These are phyloP conservation scores for Rostrohypoxylon terebratum DNA, from an alignment of 495 filamentous ascomycete species.

Conservation along the genomic window DNA sequence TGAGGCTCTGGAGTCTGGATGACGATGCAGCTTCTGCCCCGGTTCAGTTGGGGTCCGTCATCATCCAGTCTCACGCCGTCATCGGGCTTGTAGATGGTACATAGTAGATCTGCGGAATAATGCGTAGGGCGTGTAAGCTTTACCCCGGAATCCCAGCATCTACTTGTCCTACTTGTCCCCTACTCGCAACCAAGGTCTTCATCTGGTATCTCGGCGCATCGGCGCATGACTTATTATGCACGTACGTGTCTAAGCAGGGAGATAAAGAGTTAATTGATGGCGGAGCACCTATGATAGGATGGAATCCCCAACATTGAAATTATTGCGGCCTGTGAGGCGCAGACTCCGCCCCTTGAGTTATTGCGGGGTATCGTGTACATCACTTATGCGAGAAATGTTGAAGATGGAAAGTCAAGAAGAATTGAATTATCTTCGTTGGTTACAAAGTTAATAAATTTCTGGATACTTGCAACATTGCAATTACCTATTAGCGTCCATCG, in stretches of 20 bases:
- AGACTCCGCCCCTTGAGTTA: conserved; percentile 17
- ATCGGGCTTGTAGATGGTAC: conserved; percentile 9
- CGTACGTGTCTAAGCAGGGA: neutral
- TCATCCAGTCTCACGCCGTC: conserved; percentile 5
- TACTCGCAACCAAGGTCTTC: conserved; percentile 19
- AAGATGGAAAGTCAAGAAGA: neutral
- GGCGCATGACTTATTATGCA: conserved; percentile 18
- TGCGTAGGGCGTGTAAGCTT: neutral
- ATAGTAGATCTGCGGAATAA: neutral
- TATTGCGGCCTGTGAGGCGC: conserved; percentile 31
- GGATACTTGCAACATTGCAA: neutral
- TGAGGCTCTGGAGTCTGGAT: conserved; percentile 32
- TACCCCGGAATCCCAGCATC: neutral
- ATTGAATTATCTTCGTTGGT: neutral
- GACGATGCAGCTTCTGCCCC: conserved; percentile 27
- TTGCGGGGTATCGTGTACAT: conserved; percentile 23
- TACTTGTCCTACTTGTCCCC: conserved; percentile 19
- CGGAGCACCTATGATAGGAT: conserved; percentile 12
- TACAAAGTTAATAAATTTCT: neutral
- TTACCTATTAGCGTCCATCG: conserved; percentile 13
- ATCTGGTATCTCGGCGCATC: neutral
- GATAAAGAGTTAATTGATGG: conserved; percentile 10
- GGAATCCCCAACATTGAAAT: conserved; percentile 1
- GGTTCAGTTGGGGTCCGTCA: conserved; percentile 15
- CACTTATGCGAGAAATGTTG: neutral